Base-by-base conservation (phyloP, 805 yeast species). In the Cyberlindnera misumaiensis region DNA sequence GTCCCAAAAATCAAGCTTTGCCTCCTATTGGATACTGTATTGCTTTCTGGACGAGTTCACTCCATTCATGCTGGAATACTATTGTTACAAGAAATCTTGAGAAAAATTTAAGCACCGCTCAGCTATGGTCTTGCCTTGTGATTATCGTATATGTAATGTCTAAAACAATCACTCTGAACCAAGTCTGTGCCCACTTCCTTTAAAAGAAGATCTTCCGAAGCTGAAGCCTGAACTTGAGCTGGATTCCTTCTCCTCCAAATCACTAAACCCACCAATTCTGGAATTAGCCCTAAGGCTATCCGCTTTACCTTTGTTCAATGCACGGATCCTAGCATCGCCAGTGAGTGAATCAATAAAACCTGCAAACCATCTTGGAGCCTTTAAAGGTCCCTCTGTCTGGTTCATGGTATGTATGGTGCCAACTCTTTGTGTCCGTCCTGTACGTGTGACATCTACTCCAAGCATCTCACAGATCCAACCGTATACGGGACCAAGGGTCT, bases 361-460 rank as follows among this genome's bases (percentile, higher is more conserved):
- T 36, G 51, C 59, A 39, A 68, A 56, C 72, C 73, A 68, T 3
- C 30, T 39, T 12, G 85, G 85, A 1, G 83, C 82, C 38, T 67
- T 67, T 39, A 76, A 62, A 44, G 73, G 68, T 1, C 83, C 83
- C 31, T 64, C 60, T 17, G 72, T 69, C 28, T 72, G 52, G 29
- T 53, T 50, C 11, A 57, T 43, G 0, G 59, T 50, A 31, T 52
- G 42, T 6, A 56, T 46, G 2, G 60, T 58, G 2, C 63, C 63
- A 11, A 58, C 60, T 43, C 62, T 52, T 31, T 59, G 40, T 40
- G 56, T 18, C 44, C 55, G 33, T 40, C 49, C 37, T 40, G 51
- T 41, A 18, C 44, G 48, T 13, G 44, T 43, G 11, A 42, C 46
- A 5, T 49, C 51, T 9, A 52, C 41, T 2, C 53, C 53, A 14